Evolutionary conservation across 1,139 yeast genomes (phyloP), one percentile per base, ranked within the genome.

Genomic region (Kodamaea sp.): DNA sequence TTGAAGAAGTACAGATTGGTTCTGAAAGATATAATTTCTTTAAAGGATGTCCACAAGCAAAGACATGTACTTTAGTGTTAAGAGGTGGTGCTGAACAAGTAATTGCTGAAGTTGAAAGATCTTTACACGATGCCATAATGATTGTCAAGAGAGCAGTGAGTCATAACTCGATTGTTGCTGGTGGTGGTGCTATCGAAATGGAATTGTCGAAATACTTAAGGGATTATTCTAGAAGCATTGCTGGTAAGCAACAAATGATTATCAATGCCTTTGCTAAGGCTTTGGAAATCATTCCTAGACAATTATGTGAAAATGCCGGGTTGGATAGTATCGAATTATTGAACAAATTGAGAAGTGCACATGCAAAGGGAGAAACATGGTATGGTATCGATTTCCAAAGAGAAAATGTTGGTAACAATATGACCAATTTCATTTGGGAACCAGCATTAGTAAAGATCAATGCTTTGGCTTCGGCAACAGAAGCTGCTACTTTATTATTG

Each of bases 181-280:
- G 99, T 43, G 99, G 99, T 49, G 99, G 99, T 47, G 99, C 99
- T 34, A 85, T 90, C 48, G 98, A 92, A 63, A 94, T 92, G 98
- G 97, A 92, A 60, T 60, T 94, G 36, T 89, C 97, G 31, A 87
- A 81, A 59, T 79, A 84, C 59, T 75, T 94, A 52, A 79, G 98
- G 55, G 97, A 88, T 52, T 79, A 81, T 56, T 83, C 97, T 15
- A 82, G 83, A 57, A 78, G 89, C 8, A 85, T 92, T 54, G 88
- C 96, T 15, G 98, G 98, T 34, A 92, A 92, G 65, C 97, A 90
- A 63, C 99, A 92, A 68, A 70, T 92, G 49, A 80, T 92, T 44
- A 84, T 92, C 45, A 81, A 84, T 42, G 96, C 96, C 8, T 92
- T 81, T 67, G 98, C 98, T 26, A 84, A 85, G 54, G 96, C 97